Base-by-base conservation (phyloP, 1,139 yeast species). In the Pichia inconspicua region DNA sequence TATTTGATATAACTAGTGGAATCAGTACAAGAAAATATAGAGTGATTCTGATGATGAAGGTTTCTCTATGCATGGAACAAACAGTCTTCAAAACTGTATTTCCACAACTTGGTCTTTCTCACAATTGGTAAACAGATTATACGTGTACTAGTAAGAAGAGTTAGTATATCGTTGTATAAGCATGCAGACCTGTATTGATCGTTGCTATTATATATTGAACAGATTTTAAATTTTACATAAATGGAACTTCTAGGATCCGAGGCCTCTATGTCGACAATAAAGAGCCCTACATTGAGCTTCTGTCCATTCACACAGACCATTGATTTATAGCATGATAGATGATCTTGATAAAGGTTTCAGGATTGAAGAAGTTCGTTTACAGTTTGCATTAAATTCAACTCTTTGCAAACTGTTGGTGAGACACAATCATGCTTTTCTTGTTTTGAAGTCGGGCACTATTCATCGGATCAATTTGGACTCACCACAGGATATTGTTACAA, bases 331-430 rank as follows among this genome's bases (percentile, higher is more conserved):
- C 15, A 15, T 34, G 37, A 34, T 9, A 4, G 10, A 15, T 15
- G 22, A 34, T 15, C 6, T 8, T 15, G 10, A 17, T 2, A 1
- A 37, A 19, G 40, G 40, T 22, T 10, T 37, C 28, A 19, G 8
- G 14, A 15, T 22, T 5, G 82, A 78, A 46, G 75, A 74, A 36
- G 85, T 80, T 14, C 81, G 77, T 54, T 68, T 80, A 47, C 79
- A 76, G 60, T 78, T 78, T 58, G 70, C 70, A 19, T 63, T 78
- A 38, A 62, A 64, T 48, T 65, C 72, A 27, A 42, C 46, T 5
- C 69, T 79, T 19, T 64, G 65, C 5, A 64, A 70, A 28, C 62
- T 79, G 48, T 68, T 66, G 5, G 82, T 77, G 8, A 63, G 72
- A 17, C 70, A 70, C 54, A 79, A 79, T 55, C 63, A 73, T 15